These are phyloP conservation scores for Fusarium camptoceras DNA, from an alignment of 2,329 filamentous ascomycete genomes.

Conservation along the genomic window DNA sequence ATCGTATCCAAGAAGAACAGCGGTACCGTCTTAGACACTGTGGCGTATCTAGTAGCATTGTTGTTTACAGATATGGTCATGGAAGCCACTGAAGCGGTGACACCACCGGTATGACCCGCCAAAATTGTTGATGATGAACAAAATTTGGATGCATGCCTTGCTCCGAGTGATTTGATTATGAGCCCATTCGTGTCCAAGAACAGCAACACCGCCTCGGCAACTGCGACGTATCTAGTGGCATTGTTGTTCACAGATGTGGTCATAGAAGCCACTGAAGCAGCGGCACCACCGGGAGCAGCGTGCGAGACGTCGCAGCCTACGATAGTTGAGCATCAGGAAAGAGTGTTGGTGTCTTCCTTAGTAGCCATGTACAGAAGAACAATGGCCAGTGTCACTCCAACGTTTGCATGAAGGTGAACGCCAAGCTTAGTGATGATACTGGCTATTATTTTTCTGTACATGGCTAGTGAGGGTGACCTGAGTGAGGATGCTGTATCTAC, in stretches of 20 bases:
- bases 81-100: too few species aligned
- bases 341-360: conserved; percentile 81
- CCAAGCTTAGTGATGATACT: conserved; percentile 90
- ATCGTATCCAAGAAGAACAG: conserved; percentile 78
- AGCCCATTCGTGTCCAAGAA: conserved; percentile 79
- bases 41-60: too few species aligned
- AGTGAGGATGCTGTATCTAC: too few species aligned
- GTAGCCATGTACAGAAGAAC: conserved; percentile 74
- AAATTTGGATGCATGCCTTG: too few species aligned
- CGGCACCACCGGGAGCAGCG: too few species aligned
- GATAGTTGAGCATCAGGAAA: too few species aligned
- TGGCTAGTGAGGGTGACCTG: conserved; percentile 78
- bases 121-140: conserved; percentile 62
- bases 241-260: conserved; percentile 85
- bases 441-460: conserved; percentile 74
- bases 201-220: too few species aligned
- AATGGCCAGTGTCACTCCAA: conserved; percentile 91
- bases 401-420: conserved; percentile 96
- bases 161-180: conserved; percentile 73
- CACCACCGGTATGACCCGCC: conserved; percentile 62
- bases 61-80: conserved; percentile 87
- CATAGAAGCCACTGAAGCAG: too few species aligned
- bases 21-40: too few species aligned
- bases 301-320: too few species aligned
- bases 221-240: too few species aligned